phyloP scores from a whole-genome alignment of 352 stramenopile species.

The Halophytophthora polymorphica region DNA sequence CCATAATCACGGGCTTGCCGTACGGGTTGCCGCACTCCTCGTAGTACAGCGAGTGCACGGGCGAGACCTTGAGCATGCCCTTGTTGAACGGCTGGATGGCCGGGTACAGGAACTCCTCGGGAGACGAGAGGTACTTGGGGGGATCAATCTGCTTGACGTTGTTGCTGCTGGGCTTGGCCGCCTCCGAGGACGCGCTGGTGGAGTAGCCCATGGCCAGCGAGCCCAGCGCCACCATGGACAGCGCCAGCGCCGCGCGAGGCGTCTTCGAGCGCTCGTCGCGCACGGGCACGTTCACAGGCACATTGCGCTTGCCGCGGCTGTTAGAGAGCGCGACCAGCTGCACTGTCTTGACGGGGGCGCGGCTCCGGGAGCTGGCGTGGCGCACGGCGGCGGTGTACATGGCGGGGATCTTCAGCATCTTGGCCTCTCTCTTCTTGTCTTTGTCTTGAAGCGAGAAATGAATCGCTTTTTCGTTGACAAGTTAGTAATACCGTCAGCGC shows the following conservation, averaged over 20 bases:
- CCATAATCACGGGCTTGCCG: constrained; percentile 83
- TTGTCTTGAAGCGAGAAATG: not conserved
- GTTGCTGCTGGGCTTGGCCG: not conserved
- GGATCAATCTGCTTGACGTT: not conserved
- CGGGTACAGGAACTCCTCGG: constrained; percentile 67
- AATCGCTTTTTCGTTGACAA: too few species aligned
- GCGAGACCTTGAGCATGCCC: constrained; percentile 65
- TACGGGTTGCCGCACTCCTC: constrained; percentile 76
- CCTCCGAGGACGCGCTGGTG: constrained; percentile 21
- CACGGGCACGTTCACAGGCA: constrained; percentile 21
- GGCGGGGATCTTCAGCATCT: constrained; percentile 21
- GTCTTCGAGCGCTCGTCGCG: constrained; percentile 13
- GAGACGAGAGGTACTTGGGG: too few species aligned
- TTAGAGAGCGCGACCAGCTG: constrained; percentile 23
- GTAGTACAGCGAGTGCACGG: constrained; percentile 83
- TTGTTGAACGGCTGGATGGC: constrained; percentile 63
- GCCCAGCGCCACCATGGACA: constrained; percentile 25
- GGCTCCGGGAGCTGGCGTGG: constrained; percentile 6
- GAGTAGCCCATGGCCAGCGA: constrained; percentile 26
- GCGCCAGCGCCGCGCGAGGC: constrained; percentile 14
- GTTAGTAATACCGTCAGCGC: too few species aligned
- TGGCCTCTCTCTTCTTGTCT: not conserved
- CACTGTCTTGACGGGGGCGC: constrained; percentile 22
- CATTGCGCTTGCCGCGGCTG: constrained; percentile 14
- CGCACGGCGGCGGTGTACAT: constrained; percentile 3